Evolutionary conservation across 805 yeast species (phyloP).

Genomic region (Wickerhamiella dianesei): DNA sequence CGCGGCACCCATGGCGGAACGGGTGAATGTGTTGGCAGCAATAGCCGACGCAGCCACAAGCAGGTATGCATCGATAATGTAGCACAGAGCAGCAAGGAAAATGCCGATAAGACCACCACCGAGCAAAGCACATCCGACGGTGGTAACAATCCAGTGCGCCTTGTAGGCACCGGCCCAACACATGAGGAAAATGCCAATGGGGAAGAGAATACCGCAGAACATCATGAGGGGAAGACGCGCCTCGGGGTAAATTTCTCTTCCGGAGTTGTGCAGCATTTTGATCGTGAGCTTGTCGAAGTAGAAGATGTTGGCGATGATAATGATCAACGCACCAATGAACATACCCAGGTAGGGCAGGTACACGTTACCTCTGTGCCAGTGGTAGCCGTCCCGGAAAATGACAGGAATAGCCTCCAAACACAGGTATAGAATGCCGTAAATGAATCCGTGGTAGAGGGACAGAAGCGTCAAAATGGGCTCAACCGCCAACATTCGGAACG

Average conservation of each 20-base stretch:
- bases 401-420: conserved; percentile 65
- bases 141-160: conserved; percentile 55
- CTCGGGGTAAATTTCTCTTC: conserved; percentile 59
- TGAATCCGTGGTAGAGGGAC: conserved; percentile 60
- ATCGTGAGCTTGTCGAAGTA: conserved; percentile 42
- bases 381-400: conserved; percentile 50
- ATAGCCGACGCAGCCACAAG: conserved; percentile 48
- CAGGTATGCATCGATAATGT: conserved; percentile 47
- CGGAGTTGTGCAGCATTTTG: conserved; percentile 35
- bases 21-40: conserved; percentile 48
- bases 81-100: conserved; percentile 47
- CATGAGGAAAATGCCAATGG: conserved; percentile 73
- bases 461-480: conserved; percentile 65
- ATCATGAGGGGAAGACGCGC: conserved; percentile 67
- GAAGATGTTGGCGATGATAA: conserved; percentile 44
- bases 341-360: conserved; percentile 72
- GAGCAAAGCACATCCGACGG: conserved; percentile 40
- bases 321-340: conserved; percentile 45
- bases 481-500: conserved; percentile 46
- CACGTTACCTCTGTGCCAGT: conserved; percentile 44
- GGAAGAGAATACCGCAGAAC: conserved; percentile 54
- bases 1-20: conserved; percentile 46
- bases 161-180: conserved; percentile 74
- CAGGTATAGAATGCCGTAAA: conserved; percentile 66
- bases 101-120: conserved; percentile 42